Evolutionary conservation across 2,329 filamentous ascomycete genomes (phyloP), one percentile per base, ranked within the genome.

Genomic region (Calonectria ilicicola): DNA sequence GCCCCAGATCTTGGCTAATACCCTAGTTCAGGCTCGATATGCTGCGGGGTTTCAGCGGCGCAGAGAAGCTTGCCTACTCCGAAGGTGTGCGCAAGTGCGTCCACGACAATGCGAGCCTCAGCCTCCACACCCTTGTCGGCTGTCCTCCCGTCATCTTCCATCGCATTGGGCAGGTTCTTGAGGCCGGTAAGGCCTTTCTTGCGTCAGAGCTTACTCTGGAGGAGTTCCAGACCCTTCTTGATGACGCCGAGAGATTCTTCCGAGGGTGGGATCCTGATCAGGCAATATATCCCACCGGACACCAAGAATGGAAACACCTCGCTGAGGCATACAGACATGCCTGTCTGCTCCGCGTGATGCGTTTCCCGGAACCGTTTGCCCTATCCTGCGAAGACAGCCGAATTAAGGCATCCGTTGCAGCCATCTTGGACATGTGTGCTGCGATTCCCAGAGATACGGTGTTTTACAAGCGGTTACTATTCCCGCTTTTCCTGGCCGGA

Each of bases 321-420:
- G 80, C 80, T 4, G 77, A 80, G n/a, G 80, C 80, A 0, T 81
- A 79, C 32, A 70, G 78, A 14, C 78, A 82, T n/a, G 79, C 79
- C 0, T 82, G 79, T n/a, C 71, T 82, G 0, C 75, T 82, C 3
- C 75, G 80, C 2, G 65, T 79, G 1, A 73, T 80, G 23, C 75
- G 80, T 0, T 81, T 80, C 35, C 77, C 80, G 0, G 72, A 81
- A 46, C 51, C 80, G 0, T 82, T 81, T 47, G 58, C 58, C 0
- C n/a, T 81, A 0, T 65, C 78, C 0, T 82, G 80, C 35, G 72
- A 78, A 0, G 77, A 80, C 12, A 26, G 56, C 0, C 67, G 44
- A 1, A 78, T 82, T 47, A 77, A 74, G 32, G 47, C 53, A 2
- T 81, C 77, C 0, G 80, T 82, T 1, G 42, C 75, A 0, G 73